A percentile compares a stretch with the other conserved stretches of the same genome.
phyloP scores from a whole-genome alignment of 2,329 filamentous ascomycete species.

The Arthrobotrys iridis region DNA sequence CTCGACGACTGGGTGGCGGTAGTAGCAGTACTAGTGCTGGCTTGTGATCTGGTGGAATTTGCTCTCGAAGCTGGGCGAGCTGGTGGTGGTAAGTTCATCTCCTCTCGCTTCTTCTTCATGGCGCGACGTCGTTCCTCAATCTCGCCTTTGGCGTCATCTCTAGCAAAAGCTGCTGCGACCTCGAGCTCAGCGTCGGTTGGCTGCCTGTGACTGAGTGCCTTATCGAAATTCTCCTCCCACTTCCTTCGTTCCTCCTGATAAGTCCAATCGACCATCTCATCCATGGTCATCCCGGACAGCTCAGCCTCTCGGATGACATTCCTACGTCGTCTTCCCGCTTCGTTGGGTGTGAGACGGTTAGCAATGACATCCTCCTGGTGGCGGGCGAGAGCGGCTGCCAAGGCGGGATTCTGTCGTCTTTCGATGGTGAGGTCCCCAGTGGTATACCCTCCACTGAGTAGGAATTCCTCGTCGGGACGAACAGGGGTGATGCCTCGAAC shows the following conservation, averaged over 20 bases:
- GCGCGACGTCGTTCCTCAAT: neutral
- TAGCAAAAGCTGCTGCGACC: neutral
- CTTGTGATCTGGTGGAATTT: neutral
- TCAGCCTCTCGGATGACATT: neutral
- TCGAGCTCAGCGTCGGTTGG: neutral
- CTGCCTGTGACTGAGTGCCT: neutral
- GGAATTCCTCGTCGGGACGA: neutral
- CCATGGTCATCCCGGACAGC: neutral
- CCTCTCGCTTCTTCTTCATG: neutral
- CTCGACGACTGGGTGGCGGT: neutral
- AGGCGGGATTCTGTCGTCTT: constrained; percentile 1
- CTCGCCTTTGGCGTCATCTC: neutral
- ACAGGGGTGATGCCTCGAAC: neutral
- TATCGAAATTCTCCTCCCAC: neutral
- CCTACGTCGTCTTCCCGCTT: neutral
- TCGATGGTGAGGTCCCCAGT: neutral
- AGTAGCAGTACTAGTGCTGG: neutral
- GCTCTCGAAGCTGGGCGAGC: neutral
- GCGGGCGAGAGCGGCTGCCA: neutral
- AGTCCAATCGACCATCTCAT: neutral
- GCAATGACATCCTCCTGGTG: constrained; percentile 11
- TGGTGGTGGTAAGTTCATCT: neutral
- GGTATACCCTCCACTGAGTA: neutral
- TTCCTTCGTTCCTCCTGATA: neutral
- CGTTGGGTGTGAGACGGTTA: neutral